Percentiles rank a stretch among this genome's conserved stretches.
These are phyloP conservation scores for Circinella umbellata DNA, from an alignment of 371 early-diverging fungal genomes.

Conservation along the genomic window DNA sequence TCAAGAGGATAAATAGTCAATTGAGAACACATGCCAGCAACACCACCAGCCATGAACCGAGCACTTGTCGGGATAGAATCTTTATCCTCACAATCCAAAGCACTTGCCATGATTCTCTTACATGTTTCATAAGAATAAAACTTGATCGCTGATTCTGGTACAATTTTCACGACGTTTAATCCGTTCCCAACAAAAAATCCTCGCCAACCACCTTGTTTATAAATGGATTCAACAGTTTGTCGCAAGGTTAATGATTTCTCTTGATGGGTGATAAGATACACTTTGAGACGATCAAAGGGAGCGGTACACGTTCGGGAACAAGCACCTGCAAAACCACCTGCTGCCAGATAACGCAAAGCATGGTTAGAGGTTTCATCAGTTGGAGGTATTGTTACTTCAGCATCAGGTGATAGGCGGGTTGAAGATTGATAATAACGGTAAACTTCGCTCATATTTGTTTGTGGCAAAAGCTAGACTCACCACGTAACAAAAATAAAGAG, in stretches of 20 bases:
- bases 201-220: slow-evolving; percentile 64
- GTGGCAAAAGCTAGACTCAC: slow-evolving; percentile 24
- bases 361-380: slow-evolving; percentile 51
- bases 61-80: slow-evolving; percentile 62
- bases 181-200: slow-evolving; percentile 86
- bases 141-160: slow-evolving; percentile 81
- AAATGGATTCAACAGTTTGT: slow-evolving; percentile 56
- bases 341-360: slow-evolving; percentile 68
- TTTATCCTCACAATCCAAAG: slow-evolving; percentile 46
- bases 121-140: slow-evolving; percentile 72
- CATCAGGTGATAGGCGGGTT: slow-evolving; percentile 68
- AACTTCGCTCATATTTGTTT: slow-evolving; percentile 60
- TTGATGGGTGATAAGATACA: slow-evolving; percentile 71
- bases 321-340: slow-evolving; percentile 83
- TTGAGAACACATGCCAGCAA: slow-evolving; percentile 74
- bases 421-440: slow-evolving; percentile 69
- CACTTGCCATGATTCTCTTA: slow-evolving; percentile 56
- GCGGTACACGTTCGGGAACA: slow-evolving; percentile 82
- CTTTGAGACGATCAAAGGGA: slow-evolving; percentile 83
- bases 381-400: slow-evolving; percentile 68
- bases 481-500: neutral
- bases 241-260: slow-evolving; percentile 13
- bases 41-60: slow-evolving; percentile 78
- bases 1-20: slow-evolving; percentile 79
- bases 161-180: slow-evolving; percentile 80